Percentiles rank a stretch among this genome's conserved stretches.
phyloP scores from a whole-genome alignment of 345 rosid species.

The Syzygium grande region DNA sequence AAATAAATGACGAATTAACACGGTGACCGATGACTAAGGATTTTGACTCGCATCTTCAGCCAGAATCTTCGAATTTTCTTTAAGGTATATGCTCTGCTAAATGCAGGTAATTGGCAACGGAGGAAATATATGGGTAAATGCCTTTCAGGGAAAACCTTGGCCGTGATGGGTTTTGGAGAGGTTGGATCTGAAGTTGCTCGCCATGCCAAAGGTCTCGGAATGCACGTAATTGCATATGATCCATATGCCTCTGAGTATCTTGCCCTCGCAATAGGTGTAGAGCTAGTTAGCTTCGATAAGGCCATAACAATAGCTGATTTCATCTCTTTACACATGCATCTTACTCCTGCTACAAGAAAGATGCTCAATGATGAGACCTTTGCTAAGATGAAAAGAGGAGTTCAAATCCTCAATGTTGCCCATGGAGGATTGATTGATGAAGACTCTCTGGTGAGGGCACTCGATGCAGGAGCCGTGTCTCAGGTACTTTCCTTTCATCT shows the following conservation, averaged over 20 bases:
- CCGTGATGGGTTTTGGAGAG: constrained; percentile 80
- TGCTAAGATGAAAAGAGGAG: constrained; percentile 89
- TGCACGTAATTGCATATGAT: constrained; percentile 84
- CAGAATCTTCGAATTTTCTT: background rate
- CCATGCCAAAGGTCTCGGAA: constrained; percentile 86
- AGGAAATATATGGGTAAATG: constrained; percentile 83
- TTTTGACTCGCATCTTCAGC: background rate
- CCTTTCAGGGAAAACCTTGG: constrained; percentile 77
- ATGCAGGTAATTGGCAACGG: constrained; percentile 72
- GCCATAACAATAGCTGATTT: constrained; percentile 73
- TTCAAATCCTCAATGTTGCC: constrained; percentile 77
- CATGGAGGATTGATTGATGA: constrained; percentile 91
- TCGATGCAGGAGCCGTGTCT: constrained; percentile 72
- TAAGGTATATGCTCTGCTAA: background rate
- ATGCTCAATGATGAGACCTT: constrained; percentile 71
- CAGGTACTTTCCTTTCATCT: constrained; percentile 22
- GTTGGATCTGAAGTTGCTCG: constrained; percentile 92
- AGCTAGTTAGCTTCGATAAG: constrained; percentile 69
- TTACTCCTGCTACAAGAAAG: constrained; percentile 66
- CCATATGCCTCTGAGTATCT: constrained; percentile 89
- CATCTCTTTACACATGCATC: constrained; percentile 86
- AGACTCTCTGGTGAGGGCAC: constrained; percentile 75
- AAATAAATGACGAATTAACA: background rate
- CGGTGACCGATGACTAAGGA: background rate
- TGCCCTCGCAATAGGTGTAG: constrained; percentile 80